phyloP scores from a whole-genome alignment of 768 basidiomycete genomes.

The Suillus cothurnatus region DNA sequence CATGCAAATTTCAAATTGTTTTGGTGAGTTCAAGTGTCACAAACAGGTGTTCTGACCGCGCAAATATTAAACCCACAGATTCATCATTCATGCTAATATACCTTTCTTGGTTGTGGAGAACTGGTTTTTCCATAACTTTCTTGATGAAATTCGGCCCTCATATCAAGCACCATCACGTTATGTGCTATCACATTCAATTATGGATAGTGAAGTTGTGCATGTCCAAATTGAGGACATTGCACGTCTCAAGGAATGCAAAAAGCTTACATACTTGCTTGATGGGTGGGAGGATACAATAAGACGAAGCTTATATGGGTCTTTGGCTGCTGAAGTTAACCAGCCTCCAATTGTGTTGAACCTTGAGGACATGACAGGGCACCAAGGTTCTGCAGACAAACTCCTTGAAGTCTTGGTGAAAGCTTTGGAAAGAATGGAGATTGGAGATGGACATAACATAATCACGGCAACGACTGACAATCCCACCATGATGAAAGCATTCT shows the following conservation, averaged over 20 bases:
- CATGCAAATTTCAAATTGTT: too few relatives aligned
- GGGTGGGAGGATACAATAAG: slow-evolving; percentile 33
- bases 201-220: slow-evolving; percentile 24
- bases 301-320: slow-evolving; percentile 27
- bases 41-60: too few relatives aligned
- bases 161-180: slow-evolving; percentile 26
- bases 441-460: slow-evolving; percentile 23
- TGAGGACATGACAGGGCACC: slow-evolving; percentile 24
- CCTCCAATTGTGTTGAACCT: slow-evolving; percentile 28
- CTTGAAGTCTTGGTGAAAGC: slow-evolving; percentile 5
- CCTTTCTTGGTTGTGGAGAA: slow-evolving; percentile 24
- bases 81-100: slow-evolving; percentile 27
- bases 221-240: slow-evolving; percentile 23
- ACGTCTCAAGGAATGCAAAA: slow-evolving; percentile 14
- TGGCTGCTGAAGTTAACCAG: slow-evolving; percentile 24
- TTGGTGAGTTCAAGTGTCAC: too few relatives aligned
- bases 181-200: slow-evolving; percentile 24
- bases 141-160: slow-evolving; percentile 26
- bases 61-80: slow-evolving; percentile 9
- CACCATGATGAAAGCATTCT: slow-evolving; percentile 30
- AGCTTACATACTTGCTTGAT: slow-evolving; percentile 30
- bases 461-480: slow-evolving; percentile 35
- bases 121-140: slow-evolving; percentile 24
- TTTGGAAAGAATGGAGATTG: slow-evolving; percentile 9
- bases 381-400: slow-evolving; percentile 25